These are phyloP conservation scores for Salix exigua DNA, from an alignment of 345 rosid genomes.

Conservation along the genomic window DNA sequence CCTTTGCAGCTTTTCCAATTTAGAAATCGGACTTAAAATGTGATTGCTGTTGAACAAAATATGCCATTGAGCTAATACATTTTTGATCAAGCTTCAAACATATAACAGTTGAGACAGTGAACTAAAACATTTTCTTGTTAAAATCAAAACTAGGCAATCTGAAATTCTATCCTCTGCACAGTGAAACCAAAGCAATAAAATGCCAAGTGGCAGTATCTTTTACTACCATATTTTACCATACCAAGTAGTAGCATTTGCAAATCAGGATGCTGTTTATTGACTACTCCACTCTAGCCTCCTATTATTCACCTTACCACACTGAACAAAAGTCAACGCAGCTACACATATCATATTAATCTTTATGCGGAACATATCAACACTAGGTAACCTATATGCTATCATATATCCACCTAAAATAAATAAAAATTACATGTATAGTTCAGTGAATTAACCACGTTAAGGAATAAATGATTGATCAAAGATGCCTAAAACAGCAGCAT, in stretches of 20 bases:
- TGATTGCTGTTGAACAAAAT: neutral
- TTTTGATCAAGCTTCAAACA: neutral
- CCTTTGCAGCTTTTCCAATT: neutral
- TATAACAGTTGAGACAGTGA: neutral
- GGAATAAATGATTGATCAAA: neutral
- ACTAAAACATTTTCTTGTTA: neutral
- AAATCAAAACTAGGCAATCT: neutral
- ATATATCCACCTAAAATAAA: neutral
- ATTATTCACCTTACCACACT: neutral
- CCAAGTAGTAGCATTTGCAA: neutral
- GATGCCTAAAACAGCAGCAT: neutral
- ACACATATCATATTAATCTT: neutral
- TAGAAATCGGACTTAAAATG: constrained; percentile 10
- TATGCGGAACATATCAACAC: neutral
- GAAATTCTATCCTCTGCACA: neutral
- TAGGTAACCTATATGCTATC: neutral
- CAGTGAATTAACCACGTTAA: neutral
- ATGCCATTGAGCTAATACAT: neutral
- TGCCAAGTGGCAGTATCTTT: neutral
- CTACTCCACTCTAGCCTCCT: neutral
- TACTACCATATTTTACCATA: neutral
- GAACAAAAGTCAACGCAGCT: neutral
- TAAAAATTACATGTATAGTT: neutral
- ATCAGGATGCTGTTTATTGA: neutral
- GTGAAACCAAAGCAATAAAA: neutral